Evolutionary conservation across 345 rosid genomes (phyloP).

Genomic region (Corchorus capsularis): DNA sequence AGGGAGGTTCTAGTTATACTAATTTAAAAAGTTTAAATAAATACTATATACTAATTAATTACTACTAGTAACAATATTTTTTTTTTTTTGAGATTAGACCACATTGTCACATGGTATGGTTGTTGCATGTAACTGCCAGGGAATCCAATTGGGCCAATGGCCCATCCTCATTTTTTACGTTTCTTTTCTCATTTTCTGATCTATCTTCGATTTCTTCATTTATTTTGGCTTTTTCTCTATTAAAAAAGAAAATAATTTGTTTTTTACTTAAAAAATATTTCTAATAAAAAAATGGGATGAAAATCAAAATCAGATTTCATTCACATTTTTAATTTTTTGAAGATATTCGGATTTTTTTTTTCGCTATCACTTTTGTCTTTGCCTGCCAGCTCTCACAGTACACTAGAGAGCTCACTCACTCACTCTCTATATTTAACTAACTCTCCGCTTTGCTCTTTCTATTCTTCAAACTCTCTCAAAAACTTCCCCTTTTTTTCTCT

Average conservation of each 20-base stretch:
- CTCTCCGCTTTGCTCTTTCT: too few species aligned
- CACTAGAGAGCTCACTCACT: background rate
- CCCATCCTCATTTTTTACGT: too few species aligned
- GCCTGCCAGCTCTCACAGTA: background rate
- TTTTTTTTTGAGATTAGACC: too few species aligned
- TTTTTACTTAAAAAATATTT: background rate
- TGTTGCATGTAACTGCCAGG: constrained; percentile 21
- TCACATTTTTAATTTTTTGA: too few species aligned
- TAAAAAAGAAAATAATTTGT: background rate
- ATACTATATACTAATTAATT: background rate
- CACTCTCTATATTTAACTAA: background rate
- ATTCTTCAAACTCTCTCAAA: background rate
- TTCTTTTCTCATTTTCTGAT: background rate
- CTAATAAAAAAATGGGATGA: background rate
- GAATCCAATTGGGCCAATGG: background rate
- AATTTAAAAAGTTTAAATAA: background rate
- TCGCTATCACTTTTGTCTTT: too few species aligned
- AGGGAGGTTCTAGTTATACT: too few species aligned
- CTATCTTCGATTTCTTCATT: constrained; percentile 23
- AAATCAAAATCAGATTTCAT: background rate
- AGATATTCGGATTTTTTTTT: background rate
- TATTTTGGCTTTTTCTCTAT: background rate
- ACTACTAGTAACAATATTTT: background rate
- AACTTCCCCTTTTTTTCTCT: background rate
- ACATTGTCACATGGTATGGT: constrained; percentile 1